A percentile compares a stretch with the other conserved stretches of the same genome.
Conservation (phyloP, 179 eudicot genomes). For the Silene vulgaris region DNA sequence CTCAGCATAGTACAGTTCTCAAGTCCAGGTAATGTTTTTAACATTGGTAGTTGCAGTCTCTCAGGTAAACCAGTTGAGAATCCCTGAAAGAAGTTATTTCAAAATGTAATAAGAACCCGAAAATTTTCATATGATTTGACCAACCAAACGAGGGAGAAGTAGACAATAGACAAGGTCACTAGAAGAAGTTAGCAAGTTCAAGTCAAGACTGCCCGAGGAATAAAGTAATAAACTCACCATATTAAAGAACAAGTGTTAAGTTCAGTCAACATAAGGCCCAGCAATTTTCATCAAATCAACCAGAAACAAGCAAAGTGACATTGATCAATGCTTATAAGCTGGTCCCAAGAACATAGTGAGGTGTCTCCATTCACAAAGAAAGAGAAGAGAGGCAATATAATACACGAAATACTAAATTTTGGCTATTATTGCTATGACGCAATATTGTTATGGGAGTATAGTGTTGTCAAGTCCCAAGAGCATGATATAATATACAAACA, state of each 20-base stretch:
- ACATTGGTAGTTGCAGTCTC: slow-evolving; percentile 82
- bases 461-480: background rate
- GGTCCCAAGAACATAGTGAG: background rate
- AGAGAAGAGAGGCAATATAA: background rate
- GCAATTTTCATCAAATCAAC: background rate
- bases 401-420: too few relatives aligned
- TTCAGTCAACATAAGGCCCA: background rate
- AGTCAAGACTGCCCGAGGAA: background rate
- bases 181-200: background rate
- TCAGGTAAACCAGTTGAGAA: slow-evolving; percentile 99
- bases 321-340: background rate
- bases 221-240: background rate
- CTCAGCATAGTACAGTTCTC: slow-evolving; percentile 92
- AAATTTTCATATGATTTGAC: background rate
- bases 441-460: background rate
- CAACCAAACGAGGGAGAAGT: background rate
- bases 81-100: slow-evolving; percentile 45
- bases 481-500: slow-evolving; percentile 3
- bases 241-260: slow-evolving; percentile 3
- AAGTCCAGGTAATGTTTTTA: slow-evolving; percentile 95
- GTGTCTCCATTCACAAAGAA: background rate
- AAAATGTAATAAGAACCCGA: background rate
- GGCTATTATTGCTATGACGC: background rate
- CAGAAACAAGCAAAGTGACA: slow-evolving; percentile 1
- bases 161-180: background rate